Evolutionary conservation across 2,329 filamentous ascomycete genomes (phyloP).

Genomic region (Metarhizium rileyi): DNA sequence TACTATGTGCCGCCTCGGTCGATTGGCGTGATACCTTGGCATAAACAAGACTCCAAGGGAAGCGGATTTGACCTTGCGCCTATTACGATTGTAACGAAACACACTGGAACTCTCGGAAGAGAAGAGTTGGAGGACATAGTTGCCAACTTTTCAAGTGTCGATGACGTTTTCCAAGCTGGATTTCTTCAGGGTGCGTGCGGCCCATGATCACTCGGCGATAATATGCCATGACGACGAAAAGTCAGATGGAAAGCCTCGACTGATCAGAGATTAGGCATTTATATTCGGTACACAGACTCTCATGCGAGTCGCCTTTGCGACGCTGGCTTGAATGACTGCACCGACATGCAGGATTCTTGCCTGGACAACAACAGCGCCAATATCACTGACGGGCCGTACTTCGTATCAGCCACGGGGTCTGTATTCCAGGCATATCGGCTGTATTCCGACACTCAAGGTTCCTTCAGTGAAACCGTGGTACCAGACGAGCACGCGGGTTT

Average conservation of each 20-base stretch:
- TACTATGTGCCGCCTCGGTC: slow-evolving; percentile 9
- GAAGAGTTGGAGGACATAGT: neutral
- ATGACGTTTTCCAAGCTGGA: slow-evolving; percentile 10
- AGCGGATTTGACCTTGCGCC: neutral
- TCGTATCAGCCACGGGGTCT: slow-evolving; percentile 6
- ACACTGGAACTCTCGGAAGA: neutral
- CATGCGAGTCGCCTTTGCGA: neutral
- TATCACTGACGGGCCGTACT: slow-evolving; percentile 11
- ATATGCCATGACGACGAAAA: too few relatives aligned
- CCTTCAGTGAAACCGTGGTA: slow-evolving; percentile 10
- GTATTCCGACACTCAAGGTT: slow-evolving; percentile 14
- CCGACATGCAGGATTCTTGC: neutral
- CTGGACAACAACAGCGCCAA: neutral
- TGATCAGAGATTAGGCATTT: neutral
- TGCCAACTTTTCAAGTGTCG: neutral
- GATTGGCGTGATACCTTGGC: neutral
- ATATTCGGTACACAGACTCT: neutral
- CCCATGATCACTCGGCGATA: too few relatives aligned
- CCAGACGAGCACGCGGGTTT: neutral
- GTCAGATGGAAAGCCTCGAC: neutral
- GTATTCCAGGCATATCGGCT: slow-evolving; percentile 12
- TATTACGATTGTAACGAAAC: neutral
- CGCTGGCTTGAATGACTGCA: neutral
- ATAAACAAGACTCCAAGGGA: neutral
- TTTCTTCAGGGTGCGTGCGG: slow-evolving; percentile 6